Evolutionary conservation across 2,329 filamentous ascomycete genomes (phyloP).

Genomic region (Aspergillus tamarii): DNA sequence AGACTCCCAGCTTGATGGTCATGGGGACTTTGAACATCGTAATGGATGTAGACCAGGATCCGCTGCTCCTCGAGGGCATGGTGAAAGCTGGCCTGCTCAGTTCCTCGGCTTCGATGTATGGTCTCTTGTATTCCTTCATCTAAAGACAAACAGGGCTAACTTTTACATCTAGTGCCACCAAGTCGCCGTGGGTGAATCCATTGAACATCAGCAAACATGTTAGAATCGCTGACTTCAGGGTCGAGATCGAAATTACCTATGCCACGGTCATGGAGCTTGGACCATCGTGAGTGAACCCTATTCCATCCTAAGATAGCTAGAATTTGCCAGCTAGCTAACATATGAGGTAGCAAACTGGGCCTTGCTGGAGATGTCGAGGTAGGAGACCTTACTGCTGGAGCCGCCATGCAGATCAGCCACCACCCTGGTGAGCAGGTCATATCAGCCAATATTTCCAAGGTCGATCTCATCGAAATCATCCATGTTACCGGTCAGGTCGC

Average conservation of each 20-base stretch:
- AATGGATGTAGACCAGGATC: conserved; percentile 2
- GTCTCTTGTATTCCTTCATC: neutral
- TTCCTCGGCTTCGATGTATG: neutral
- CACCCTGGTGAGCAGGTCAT: neutral
- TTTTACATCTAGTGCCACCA: neutral
- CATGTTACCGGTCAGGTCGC: neutral
- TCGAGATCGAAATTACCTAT: neutral
- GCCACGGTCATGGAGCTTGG: neutral
- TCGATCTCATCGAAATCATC: neutral
- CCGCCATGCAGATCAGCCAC: neutral
- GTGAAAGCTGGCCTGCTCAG: neutral
- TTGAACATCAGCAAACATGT: conserved; percentile 3
- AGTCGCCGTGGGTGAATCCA: neutral
- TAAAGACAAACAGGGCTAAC: neutral
- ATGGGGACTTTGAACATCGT: neutral
- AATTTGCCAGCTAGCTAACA: neutral
- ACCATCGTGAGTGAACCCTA: neutral
- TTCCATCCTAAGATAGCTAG: neutral
- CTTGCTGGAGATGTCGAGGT: neutral
- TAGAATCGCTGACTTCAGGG: conserved; percentile 1
- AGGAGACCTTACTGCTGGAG: neutral
- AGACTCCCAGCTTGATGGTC: neutral
- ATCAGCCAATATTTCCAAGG: neutral
- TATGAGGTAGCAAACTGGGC: neutral
- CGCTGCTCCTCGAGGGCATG: neutral